phyloP scores from a whole-genome alignment of 768 basidiomycete species.

The Leucogyrophana mollusca region DNA sequence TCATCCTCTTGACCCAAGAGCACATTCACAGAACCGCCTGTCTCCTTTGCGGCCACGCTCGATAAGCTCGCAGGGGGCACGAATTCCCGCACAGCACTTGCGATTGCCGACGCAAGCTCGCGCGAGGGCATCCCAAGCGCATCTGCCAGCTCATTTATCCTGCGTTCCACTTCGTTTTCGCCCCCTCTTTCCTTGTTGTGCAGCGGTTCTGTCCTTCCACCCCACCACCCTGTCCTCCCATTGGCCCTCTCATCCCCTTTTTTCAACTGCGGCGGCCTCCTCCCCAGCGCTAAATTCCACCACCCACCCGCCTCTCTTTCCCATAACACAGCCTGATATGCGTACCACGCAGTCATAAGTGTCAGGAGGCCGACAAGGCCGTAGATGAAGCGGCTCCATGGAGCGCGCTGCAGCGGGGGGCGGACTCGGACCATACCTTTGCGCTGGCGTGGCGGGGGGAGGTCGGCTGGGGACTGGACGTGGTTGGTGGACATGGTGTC shows the following conservation, averaged over 20 bases:
- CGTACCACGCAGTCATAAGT: constrained; percentile 48
- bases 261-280: constrained; percentile 25
- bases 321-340: constrained; percentile 47
- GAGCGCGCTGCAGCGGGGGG: constrained; percentile 1
- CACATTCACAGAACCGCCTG: constrained; percentile 41
- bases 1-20: constrained; percentile 29
- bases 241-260: constrained; percentile 5
- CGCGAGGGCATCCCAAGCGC: constrained; percentile 60
- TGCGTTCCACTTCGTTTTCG: constrained; percentile 43
- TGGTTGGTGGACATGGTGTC: too few species aligned
- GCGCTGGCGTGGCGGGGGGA: neutral
- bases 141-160: constrained; percentile 58
- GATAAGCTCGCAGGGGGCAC: constrained; percentile 62
- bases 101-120: constrained; percentile 65
- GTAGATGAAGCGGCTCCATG: constrained; percentile 46
- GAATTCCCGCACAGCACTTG: constrained; percentile 53
- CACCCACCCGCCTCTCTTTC: constrained; percentile 56
- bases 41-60: constrained; percentile 45
- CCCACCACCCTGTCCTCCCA: constrained; percentile 4
- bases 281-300: constrained; percentile 54
- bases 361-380: constrained; percentile 39
- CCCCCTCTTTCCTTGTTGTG: constrained; percentile 3
- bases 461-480: neutral
- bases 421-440: constrained; percentile 2
- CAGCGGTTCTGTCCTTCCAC: constrained; percentile 8